Conservation (phyloP, 495 filamentous ascomycete genomes). For the Poronia punctata region DNA sequence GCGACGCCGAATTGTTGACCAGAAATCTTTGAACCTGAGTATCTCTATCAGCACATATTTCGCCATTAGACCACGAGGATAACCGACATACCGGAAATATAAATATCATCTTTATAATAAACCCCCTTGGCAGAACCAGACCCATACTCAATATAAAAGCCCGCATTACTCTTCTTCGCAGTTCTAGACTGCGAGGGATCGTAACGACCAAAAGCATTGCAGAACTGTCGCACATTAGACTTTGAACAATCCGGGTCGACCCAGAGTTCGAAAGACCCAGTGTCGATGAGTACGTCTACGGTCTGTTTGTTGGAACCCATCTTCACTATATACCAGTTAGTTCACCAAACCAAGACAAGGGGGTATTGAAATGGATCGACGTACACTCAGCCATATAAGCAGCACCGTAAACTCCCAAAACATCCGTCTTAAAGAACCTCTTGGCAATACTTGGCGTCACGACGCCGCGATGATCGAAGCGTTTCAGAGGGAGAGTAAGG, state of each 20-base stretch:
- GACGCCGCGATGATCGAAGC: slow-evolving; percentile 15
- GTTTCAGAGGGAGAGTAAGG: slow-evolving; percentile 16
- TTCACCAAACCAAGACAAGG: not conserved
- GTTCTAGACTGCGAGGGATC: slow-evolving; percentile 26
- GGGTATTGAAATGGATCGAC: not conserved
- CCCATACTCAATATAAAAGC: slow-evolving; percentile 30
- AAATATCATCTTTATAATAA: slow-evolving; percentile 34
- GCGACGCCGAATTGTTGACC: slow-evolving; percentile 37
- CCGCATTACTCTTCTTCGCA: slow-evolving; percentile 15
- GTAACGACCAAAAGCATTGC: slow-evolving; percentile 23
- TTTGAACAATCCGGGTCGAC: slow-evolving; percentile 33
- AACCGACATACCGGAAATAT: slow-evolving; percentile 21
- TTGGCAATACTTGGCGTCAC: slow-evolving; percentile 19
- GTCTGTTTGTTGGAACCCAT: slow-evolving; percentile 26
- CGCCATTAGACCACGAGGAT: not conserved
- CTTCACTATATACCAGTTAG: slow-evolving; percentile 8
- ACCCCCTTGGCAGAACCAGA: slow-evolving; percentile 14
- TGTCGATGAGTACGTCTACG: slow-evolving; percentile 38
- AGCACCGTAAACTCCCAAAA: slow-evolving; percentile 21
- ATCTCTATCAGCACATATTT: not conserved
- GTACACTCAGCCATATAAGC: slow-evolving; percentile 25
- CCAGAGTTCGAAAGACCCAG: slow-evolving; percentile 40
- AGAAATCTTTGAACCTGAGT: slow-evolving; percentile 26
- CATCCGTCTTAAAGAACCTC: slow-evolving; percentile 19
- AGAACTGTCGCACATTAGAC: slow-evolving; percentile 19